Base-by-base conservation (phyloP, 306 rosid genomes). In the Sophora flavescens region DNA sequence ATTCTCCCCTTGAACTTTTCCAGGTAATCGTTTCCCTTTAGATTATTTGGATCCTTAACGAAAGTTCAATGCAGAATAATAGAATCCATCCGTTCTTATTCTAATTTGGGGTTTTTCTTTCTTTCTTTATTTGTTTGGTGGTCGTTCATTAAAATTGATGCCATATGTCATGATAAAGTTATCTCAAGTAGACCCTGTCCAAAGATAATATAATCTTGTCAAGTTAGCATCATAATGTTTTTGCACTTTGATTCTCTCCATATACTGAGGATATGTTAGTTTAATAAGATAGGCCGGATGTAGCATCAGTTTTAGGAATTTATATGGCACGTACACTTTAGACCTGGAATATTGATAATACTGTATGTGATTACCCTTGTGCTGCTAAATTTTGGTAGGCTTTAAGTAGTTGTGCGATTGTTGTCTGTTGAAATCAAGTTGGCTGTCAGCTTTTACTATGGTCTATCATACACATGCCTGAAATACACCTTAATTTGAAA, bases 1-100 rank as follows among this genome's bases (percentile, higher is more conserved):
- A 84, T 74, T 92, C 96, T 78, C 81, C 88, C 59, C 94, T 96
- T 75, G 98, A 96, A 87, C 93, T 87, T 68, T 88, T 96, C 76
- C 88, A 92, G 93, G 99, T 92, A 82, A 82, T 47, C 28, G 11
- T 70, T 67, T 71, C 38, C 18, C 53, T 9, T 9, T 42, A 26
- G 62, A 68, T 56, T 72, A 16, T 56, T 66, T 70, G 62, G 50
- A 53, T 71, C 66, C 36, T 64, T 58, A 0, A 0, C 16, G 26
- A 65, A 61, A 80, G 48, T 9, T 36, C 67, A 75, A 66, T 68
- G 18, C 65, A 58, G 9, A 38, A 53, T 36, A 72, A 1, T 33
- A 38, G 42, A 75, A 68, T 16, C 22, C 8, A 50, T 50, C 35
- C 67, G 51, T 60, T 70, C 59, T 41, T 50, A 5, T 53, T 48